These are phyloP conservation scores for Starmerella khaoyaiensis DNA, from an alignment of 805 yeast genomes.

Conservation along the genomic window DNA sequence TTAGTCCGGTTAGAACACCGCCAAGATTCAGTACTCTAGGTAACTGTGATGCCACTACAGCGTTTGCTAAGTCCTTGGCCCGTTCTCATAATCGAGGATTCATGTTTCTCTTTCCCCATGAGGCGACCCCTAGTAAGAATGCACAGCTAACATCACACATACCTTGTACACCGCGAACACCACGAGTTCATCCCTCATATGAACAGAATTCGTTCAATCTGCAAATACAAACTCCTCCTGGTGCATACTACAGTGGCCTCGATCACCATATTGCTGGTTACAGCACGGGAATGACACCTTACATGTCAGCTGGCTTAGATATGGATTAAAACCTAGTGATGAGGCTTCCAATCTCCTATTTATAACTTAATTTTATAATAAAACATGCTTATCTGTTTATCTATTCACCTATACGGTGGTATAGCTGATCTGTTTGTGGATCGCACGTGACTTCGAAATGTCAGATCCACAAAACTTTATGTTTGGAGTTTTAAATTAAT, in stretches of 20 bases:
- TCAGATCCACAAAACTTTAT: too few species aligned
- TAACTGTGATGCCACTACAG: slow-evolving; percentile 17
- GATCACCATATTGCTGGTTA: slow-evolving; percentile 6
- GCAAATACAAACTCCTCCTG: slow-evolving; percentile 18
- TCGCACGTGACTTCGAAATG: too few species aligned
- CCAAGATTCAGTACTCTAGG: slow-evolving; percentile 18
- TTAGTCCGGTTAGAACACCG: slow-evolving; percentile 10
- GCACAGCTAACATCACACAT: slow-evolving; percentile 7
- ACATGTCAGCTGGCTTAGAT: background rate
- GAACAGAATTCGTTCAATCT: slow-evolving; percentile 6
- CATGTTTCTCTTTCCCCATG: slow-evolving; percentile 16
- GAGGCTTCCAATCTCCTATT: too few species aligned
- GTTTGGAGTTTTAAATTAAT: too few species aligned
- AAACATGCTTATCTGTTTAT: too few species aligned
- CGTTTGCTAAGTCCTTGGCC: slow-evolving; percentile 18
- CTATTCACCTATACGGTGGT: too few species aligned
- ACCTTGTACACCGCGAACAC: slow-evolving; percentile 14
- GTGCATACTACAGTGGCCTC: slow-evolving; percentile 8
- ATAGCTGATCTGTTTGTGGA: too few species aligned
- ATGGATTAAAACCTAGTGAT: too few species aligned
- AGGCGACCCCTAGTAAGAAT: slow-evolving; percentile 11
- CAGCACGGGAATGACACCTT: slow-evolving; percentile 19
- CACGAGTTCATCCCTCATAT: slow-evolving; percentile 4
- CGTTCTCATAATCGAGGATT: slow-evolving; percentile 15
- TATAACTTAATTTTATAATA: too few species aligned